phyloP scores from a whole-genome alignment of 2,329 filamentous ascomycete species.

The Colletotrichum sp. region DNA sequence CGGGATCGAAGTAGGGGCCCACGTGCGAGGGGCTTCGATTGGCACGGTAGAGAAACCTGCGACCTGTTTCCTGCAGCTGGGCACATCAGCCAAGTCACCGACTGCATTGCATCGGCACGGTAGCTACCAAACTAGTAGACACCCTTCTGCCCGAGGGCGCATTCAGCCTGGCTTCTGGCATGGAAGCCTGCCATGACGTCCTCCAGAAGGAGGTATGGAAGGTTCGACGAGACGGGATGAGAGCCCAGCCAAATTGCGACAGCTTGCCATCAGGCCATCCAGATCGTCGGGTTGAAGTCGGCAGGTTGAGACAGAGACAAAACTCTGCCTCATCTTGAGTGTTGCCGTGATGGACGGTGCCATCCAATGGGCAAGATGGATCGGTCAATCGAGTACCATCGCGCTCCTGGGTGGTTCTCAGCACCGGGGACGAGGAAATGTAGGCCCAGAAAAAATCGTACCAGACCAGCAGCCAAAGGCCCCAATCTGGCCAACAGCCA shows the following conservation, averaged over 20 bases:
- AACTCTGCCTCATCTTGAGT: not conserved
- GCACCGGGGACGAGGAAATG: constrained; percentile 4
- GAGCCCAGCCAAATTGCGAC: not conserved
- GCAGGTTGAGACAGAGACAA: not conserved
- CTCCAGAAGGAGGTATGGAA: not conserved
- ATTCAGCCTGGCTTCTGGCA: not conserved
- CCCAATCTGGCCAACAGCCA: constrained; percentile 9
- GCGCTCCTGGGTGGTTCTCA: not conserved
- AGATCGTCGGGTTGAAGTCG: not conserved
- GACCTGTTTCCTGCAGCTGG: not conserved
- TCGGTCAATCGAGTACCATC: not conserved
- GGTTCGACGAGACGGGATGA: constrained; percentile 3
- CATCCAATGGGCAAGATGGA: not conserved
- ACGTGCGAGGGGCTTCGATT: not conserved
- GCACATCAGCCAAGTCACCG: not conserved
- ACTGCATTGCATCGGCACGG: not conserved
- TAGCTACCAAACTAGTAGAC: not conserved
- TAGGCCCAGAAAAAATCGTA: constrained; percentile 8
- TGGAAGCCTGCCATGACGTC: not conserved
- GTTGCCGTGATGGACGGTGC: not conserved
- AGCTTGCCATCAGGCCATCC: constrained; percentile 3
- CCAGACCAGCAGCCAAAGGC: not conserved
- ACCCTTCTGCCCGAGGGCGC: not conserved
- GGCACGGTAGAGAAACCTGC: not conserved
- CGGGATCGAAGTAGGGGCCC: not conserved